Percentiles rank a stretch among this genome's conserved stretches.
These are phyloP conservation scores for Chalaropsis thielavioides DNA, from an alignment of 2,329 filamentous ascomycete genomes.

Conservation along the genomic window DNA sequence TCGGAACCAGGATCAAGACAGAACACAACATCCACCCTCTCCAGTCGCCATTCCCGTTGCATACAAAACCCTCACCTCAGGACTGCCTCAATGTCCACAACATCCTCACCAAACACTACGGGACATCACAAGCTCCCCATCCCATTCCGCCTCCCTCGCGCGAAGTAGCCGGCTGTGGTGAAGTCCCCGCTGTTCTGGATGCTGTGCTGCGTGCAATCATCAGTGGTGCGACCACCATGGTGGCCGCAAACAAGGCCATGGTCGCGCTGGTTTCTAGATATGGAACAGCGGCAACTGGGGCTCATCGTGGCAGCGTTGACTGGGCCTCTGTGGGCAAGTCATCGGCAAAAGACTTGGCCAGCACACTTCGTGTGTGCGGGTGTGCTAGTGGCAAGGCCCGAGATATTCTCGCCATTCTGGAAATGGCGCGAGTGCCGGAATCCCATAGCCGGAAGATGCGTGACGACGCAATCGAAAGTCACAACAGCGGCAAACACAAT, in stretches of 20 bases:
- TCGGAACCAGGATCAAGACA: background rate
- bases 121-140: background rate
- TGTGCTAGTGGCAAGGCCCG: conserved; percentile 56
- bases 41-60: background rate
- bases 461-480: too few relatives aligned
- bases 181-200: conserved; percentile 41
- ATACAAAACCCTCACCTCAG: background rate
- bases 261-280: conserved; percentile 48
- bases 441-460: too few relatives aligned
- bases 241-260: conserved; percentile 48
- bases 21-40: background rate
- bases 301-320: conserved; percentile 57
- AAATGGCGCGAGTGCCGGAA: conserved; percentile 51
- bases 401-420: conserved; percentile 58
- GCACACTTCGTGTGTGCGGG: conserved; percentile 57
- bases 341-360: conserved; percentile 44
- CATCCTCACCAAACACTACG: background rate
- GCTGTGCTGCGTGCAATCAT: conserved; percentile 39
- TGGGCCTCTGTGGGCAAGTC: conserved; percentile 57
- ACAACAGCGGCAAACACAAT: background rate
- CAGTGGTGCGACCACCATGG: conserved; percentile 36
- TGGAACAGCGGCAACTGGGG: conserved; percentile 45
- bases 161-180: conserved; percentile 50
- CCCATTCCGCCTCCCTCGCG: background rate
- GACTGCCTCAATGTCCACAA: background rate